A percentile compares a stretch with the other conserved stretches of the same genome.
Evolutionary conservation across 2,329 filamentous ascomycete genomes (phyloP).

Genomic region (Thelonectria blattea): DNA sequence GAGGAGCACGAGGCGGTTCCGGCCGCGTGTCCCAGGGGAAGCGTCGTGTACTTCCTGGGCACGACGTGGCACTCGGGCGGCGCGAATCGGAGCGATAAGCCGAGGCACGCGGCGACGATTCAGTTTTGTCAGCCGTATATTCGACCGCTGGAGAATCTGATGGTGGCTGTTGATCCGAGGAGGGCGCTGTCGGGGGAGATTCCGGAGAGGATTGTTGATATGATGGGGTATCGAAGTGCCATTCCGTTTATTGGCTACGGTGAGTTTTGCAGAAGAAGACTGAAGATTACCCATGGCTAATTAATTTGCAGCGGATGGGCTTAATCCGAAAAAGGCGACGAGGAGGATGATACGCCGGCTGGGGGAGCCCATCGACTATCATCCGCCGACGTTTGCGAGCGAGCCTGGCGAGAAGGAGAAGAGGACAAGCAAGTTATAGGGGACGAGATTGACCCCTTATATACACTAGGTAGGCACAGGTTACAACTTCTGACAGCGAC

Average conservation of each 20-base stretch:
- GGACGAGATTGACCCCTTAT: no score
- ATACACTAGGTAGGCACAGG: no score
- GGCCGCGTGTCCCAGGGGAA: conserved; percentile 11
- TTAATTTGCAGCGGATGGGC: conserved; percentile 6
- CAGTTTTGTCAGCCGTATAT: conserved; percentile 19
- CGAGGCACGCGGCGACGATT: conserved; percentile 14
- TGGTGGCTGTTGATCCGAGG: conserved; percentile 14
- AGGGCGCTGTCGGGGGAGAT: conserved; percentile 16
- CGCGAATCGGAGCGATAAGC: conserved; percentile 4
- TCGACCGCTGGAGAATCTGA: conserved; percentile 16
- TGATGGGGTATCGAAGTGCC: conserved; percentile 21
- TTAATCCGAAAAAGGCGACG: conserved; percentile 13
- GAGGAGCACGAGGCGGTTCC: conserved; percentile 11
- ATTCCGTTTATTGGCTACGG: conserved; percentile 17
- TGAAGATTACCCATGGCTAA: no score
- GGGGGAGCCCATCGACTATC: conserved; percentile 11
- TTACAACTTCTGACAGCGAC: no score
- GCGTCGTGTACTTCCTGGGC: conserved; percentile 14
- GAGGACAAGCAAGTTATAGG: conserved; percentile 10
- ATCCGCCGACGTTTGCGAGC: conserved; percentile 10
- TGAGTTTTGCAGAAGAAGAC: neutral
- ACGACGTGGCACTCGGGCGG: conserved; percentile 18
- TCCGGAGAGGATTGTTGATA: conserved; percentile 14
- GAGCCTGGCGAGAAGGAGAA: conserved; percentile 12
- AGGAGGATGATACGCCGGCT: conserved; percentile 15